Base-by-base conservation (phyloP, 352 stramenopile species). In the Globisporangium iwayamae region DNA sequence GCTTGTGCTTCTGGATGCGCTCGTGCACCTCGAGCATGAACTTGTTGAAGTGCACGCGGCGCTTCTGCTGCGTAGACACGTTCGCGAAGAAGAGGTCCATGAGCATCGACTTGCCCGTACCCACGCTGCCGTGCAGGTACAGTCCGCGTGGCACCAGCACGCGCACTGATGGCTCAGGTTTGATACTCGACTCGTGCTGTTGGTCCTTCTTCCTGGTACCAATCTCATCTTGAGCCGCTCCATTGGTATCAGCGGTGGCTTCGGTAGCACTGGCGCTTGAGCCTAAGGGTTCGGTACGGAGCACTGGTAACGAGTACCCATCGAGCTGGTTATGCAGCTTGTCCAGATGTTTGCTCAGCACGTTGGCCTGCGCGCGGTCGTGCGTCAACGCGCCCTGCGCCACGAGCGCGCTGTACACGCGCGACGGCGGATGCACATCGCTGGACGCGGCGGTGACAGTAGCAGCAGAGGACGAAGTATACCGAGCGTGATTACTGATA, bases 21-120 rank as follows among this genome's bases (percentile, higher is more conserved):
- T 80, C 67, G 68, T 99, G 97, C 16, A 99, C 90, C 20, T 98
- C 89, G 32, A 98, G 72, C 83, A 99, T 97, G 78, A 99, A 99
- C 58, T 93, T 85, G 76, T 99, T 97, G 69, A 99, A 99, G 72
- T 99, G 96, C 60, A 98, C 89, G 46, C 96, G 82, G 39, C 85
- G 86, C 63, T 98, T 98, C 67, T 79, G 87, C 43, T 77, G 52
- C 28, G 85, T 71, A 0, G 63, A 62, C 20, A 85, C 70, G 39
- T 77, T 62, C 18, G 84, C 66, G 68, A 91, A 98, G 68, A 99
- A 98, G 16, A 98, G 66, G 70, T 99, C 93, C 90, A 99, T 96
- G 11, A 99, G 79, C 81, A 98, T 96, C 13, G 91, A 97, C 75
- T 99, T 99, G 39, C 97, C 97, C 10, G 89, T 98, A 46, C 97